phyloP scores from a whole-genome alignment of 306 rosid genomes.

The Acacia crassicarpa region DNA sequence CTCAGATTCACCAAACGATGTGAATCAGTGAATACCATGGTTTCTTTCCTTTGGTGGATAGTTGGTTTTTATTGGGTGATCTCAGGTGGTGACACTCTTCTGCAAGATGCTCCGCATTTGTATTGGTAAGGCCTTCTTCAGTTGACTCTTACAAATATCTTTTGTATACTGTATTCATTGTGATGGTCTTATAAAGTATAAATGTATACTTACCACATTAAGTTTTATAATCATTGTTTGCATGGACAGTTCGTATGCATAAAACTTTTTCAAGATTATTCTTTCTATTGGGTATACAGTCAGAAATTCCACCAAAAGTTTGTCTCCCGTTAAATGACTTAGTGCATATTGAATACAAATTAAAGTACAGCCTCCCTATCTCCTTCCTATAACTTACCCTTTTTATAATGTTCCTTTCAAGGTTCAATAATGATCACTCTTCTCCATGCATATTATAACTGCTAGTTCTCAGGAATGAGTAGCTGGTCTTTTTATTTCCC shows the following conservation, averaged over 20 bases:
- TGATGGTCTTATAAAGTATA: conserved; percentile 12
- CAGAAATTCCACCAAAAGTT: background rate
- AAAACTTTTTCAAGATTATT: background rate
- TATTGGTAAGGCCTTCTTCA: conserved; percentile 70
- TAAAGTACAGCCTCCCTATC: background rate
- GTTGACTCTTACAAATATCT: conserved; percentile 5
- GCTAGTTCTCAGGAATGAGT: conserved; percentile 10
- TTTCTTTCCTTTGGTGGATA: conserved; percentile 93
- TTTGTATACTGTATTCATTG: background rate
- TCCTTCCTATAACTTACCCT: background rate
- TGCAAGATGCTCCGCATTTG: conserved; percentile 77
- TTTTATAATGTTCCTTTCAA: background rate
- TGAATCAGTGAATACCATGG: conserved; percentile 79
- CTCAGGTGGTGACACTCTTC: conserved; percentile 72
- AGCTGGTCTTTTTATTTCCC: background rate
- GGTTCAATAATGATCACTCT: background rate
- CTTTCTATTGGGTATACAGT: background rate
- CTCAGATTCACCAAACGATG: conserved; percentile 68
- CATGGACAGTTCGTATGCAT: background rate
- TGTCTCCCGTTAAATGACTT: background rate
- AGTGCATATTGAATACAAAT: background rate
- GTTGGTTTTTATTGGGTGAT: conserved; percentile 97
- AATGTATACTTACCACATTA: background rate
- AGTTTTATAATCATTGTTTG: conserved; percentile 1
- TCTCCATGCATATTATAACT: conserved; percentile 10